phyloP scores from a whole-genome alignment of 2,329 filamentous ascomycete genomes.

The Ceratocystis alfenasii region DNA sequence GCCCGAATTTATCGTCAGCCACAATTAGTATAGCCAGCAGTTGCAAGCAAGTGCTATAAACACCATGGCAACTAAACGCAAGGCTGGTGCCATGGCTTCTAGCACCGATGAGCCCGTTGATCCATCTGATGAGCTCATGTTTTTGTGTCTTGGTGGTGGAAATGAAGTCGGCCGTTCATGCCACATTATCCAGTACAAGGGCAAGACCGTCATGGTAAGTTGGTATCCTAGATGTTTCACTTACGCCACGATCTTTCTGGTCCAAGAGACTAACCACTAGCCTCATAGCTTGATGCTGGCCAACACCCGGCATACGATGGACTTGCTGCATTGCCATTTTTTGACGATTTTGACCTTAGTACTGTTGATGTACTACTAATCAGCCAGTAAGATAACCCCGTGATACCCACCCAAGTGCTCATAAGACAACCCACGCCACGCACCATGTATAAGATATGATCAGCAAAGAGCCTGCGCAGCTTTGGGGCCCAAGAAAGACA shows the following conservation, averaged over 20 bases:
- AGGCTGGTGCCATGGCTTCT: slow-evolving; percentile 38
- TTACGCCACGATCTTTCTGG: background rate
- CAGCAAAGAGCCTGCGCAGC: background rate
- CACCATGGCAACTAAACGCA: slow-evolving; percentile 84
- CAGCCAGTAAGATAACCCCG: slow-evolving; percentile 73
- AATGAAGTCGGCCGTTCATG: slow-evolving; percentile 96
- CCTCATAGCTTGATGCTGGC: slow-evolving; percentile 73
- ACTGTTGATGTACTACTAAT: slow-evolving; percentile 94
- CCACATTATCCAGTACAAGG: slow-evolving; percentile 97
- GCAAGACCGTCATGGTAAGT: slow-evolving; percentile 91
- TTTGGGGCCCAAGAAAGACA: background rate
- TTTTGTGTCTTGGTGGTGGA: slow-evolving; percentile 83
- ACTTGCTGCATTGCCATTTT: slow-evolving; percentile 85
- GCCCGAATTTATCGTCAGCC: background rate
- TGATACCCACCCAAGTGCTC: slow-evolving; percentile 5
- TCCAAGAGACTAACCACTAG: slow-evolving; percentile 22
- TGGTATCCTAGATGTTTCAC: background rate
- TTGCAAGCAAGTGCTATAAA: slow-evolving; percentile 6
- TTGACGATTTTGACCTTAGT: slow-evolving; percentile 95
- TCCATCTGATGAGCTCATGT: slow-evolving; percentile 86
- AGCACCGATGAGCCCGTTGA: slow-evolving; percentile 72
- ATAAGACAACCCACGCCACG: background rate
- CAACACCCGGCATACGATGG: slow-evolving; percentile 96
- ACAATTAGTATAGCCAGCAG: background rate
- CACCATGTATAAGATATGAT: background rate